Base-by-base conservation (phyloP, 2,329 filamentous ascomycete species). In the Parascedosporium putredinis region DNA sequence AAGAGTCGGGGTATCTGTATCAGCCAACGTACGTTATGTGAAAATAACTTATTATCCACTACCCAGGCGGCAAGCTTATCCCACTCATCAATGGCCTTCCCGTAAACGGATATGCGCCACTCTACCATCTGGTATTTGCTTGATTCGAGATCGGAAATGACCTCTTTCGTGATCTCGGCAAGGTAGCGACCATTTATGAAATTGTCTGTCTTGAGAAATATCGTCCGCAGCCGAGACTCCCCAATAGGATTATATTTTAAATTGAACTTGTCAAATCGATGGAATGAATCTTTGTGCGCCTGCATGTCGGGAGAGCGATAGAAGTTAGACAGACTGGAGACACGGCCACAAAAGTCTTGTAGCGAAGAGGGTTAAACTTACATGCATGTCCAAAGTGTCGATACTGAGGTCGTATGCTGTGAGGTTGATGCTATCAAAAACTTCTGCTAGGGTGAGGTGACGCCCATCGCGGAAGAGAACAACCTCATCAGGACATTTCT, bases 71-170 rank as follows among this genome's bases (percentile, higher is more conserved):
- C 93, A 47, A 98, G 79, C 62, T 95, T 98, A 62, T 97, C 91
- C 93, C 93, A 98, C 65, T 98, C 93, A 54, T 95, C 84, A 36
- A 95, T 76, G 2, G 85, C 86, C 62, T 88, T 86, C 54, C 93
- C 93, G 60, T 98, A 98, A 55, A 98, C 88, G 22, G 90, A 96
- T 57, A 98, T 95, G 40, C 93, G 88, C 90, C 94, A 98, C 69
- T 98, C 93, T 1, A 93, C 93, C 86, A 98, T 96, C 64, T 98
- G 93, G 62, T 98, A 98, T 65, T 98, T 98, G 78, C 90, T 96
- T 45, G 91, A 95, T 66, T 98, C 93, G 27, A 98, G 72, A 74
- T 98, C 93, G 3, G 89, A 83, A 50, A 98, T 96, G 54, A 98
- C 93, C 67, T 98, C 93, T 60, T 95, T 95, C 2, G 91, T 97